A percentile compares a stretch with the other conserved stretches of the same genome.
Conservation (phyloP, 140 eudicot genomes). For the Ambrosia hybrid region DNA sequence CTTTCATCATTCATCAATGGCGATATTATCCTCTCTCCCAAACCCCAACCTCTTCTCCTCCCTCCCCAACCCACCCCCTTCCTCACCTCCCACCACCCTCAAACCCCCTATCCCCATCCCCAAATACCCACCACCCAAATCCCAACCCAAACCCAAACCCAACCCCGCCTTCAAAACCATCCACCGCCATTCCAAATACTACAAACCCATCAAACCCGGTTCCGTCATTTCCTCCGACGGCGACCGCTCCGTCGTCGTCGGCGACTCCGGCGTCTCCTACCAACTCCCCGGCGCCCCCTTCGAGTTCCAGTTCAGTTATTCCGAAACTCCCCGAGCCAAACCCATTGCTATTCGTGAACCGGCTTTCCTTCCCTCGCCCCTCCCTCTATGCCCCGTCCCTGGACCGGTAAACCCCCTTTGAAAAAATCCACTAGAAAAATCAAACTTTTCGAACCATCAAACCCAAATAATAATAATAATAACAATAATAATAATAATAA, state of each 20-base stretch:
- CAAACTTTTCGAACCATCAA: slow-evolving; percentile 47
- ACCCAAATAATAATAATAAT: slow-evolving; percentile 13
- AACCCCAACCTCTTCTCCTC: slow-evolving; percentile 67
- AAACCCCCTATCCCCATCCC: slow-evolving; percentile 80
- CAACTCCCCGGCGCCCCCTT: slow-evolving; percentile 97
- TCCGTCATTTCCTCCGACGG: slow-evolving; percentile 53
- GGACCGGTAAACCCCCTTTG: slow-evolving; percentile 99
- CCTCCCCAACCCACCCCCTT: slow-evolving; percentile 58
- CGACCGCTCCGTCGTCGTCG: slow-evolving; percentile 68
- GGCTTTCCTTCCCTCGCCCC: slow-evolving; percentile 95
- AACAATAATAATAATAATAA: slow-evolving; percentile 10
- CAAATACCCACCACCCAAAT: slow-evolving; percentile 51
- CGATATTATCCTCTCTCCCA: slow-evolving; percentile 63
- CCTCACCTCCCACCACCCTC: slow-evolving; percentile 30
- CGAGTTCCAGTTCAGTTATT: slow-evolving; percentile 83
- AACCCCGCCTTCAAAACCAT: slow-evolving; percentile 69
- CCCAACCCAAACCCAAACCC: slow-evolving; percentile 37
- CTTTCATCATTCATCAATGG: slow-evolving; percentile 29
- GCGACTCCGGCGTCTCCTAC: slow-evolving; percentile 81
- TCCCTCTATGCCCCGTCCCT: slow-evolving; percentile 90
- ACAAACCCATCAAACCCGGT: slow-evolving; percentile 64
- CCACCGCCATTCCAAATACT: slow-evolving; percentile 74
- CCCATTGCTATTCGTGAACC: slow-evolving; percentile 93
- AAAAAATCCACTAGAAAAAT: slow-evolving; percentile 60
- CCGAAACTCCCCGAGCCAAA: slow-evolving; percentile 81